These are phyloP conservation scores for Fomitopsis betulina DNA, from an alignment of 1,284 basidiomycete genomes.

Conservation along the genomic window DNA sequence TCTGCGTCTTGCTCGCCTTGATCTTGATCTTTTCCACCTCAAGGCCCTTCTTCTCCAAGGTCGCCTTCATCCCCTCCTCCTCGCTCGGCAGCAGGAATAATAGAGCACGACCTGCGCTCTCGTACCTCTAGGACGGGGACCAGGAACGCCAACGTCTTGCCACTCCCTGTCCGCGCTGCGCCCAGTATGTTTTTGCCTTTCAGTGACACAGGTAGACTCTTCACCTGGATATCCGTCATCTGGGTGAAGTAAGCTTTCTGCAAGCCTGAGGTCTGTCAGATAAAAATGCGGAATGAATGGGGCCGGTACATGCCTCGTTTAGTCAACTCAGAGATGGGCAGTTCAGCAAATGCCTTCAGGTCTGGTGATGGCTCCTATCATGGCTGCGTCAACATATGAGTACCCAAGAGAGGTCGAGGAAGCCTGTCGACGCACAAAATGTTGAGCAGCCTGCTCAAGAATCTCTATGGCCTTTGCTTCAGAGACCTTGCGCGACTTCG, in stretches of 20 bases:
- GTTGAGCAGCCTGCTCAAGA: slow-evolving; percentile 48
- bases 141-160: slow-evolving; percentile 82
- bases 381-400: slow-evolving; percentile 17
- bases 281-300: neutral
- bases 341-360: slow-evolving; percentile 53
- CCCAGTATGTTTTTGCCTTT: slow-evolving; percentile 72
- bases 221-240: slow-evolving; percentile 81
- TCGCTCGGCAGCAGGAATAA: slow-evolving; percentile 87
- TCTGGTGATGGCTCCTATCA: slow-evolving; percentile 43
- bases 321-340: slow-evolving; percentile 67
- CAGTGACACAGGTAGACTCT: slow-evolving; percentile 59
- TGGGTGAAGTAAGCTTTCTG: slow-evolving; percentile 82
- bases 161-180: slow-evolving; percentile 77
- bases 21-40: slow-evolving; percentile 86
- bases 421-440: slow-evolving; percentile 45
- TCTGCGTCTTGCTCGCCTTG: slow-evolving; percentile 84
- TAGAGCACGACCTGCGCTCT: slow-evolving; percentile 85
- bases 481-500: slow-evolving; percentile 40
- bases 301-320: slow-evolving; percentile 51
- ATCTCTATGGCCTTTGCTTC: slow-evolving; percentile 52
- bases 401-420: neutral
- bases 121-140: slow-evolving; percentile 83
- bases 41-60: slow-evolving; percentile 73
- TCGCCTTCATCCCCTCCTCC: slow-evolving; percentile 82
- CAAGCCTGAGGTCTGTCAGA: slow-evolving; percentile 48